Base-by-base conservation (phyloP, 768 basidiomycete genomes). In the Polyporus arcularius region DNA sequence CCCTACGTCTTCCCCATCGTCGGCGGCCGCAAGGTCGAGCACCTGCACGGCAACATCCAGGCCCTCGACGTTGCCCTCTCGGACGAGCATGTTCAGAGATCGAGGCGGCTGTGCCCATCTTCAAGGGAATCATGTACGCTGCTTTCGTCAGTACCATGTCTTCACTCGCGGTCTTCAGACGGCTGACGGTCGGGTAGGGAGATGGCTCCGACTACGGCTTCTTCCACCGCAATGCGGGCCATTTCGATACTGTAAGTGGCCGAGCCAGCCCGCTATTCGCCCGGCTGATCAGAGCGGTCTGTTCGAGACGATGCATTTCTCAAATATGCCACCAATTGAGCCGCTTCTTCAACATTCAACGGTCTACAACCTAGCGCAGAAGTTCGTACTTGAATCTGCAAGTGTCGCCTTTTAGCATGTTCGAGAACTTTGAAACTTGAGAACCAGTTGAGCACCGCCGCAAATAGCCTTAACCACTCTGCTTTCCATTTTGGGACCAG, bases 221-320 rank as follows among this genome's bases (percentile, higher is more conserved):
- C n/a, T 42, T 66, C 16, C 54, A 54, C 55, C 55, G 53, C 15
- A 53, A 57, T 3, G 63, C 65, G 3, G 69, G 67, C 4, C 65
- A 66, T 26, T 67, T 70, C 48, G 69, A 70, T n/a, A 26, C 21
- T 26, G 21, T 26, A 66, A 55, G 58, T 70, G 67, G 69, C 69
- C 67, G 10, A 16, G 18, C 10, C 28, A 49, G 18, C 63, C 64
- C 38, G 57, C 69, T 8, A 61, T 70, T 12, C 61, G 63, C 6
- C 69, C 69, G 10, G 38, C 49, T 6, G 7, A 45, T 7, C 4
- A 45, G 21, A 42, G 41, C 21, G 21, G 21, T 26, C 21, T 26
- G 21, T 26, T 26, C 21, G 21, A 26, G 21, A 26, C 21, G 21
- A 26, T 26, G 21, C 21, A 26, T 26, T 26, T 26, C 21, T 26